Percentiles rank a stretch among this genome's conserved stretches.
Conservation (phyloP, 495 filamentous ascomycete genomes). For the Evansstolkia leycettana region DNA sequence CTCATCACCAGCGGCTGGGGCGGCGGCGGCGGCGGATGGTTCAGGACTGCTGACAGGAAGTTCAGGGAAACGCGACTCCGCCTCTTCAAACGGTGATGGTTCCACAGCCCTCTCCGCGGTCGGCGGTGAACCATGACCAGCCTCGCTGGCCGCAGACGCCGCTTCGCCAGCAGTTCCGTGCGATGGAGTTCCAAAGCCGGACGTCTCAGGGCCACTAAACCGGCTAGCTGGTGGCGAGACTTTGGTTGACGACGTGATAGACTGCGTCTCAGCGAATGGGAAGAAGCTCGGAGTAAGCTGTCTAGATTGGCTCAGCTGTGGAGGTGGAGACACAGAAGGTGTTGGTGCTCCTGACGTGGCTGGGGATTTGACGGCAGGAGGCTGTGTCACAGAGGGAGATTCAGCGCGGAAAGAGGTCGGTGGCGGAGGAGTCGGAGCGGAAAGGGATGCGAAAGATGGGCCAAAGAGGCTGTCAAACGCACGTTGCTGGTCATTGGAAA, state of each 20-base stretch:
- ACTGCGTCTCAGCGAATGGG: slow-evolving; percentile 53
- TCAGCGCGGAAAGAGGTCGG: slow-evolving; percentile 59
- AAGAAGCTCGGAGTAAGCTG: slow-evolving; percentile 64
- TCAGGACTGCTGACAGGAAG: slow-evolving; percentile 3
- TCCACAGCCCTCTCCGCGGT: slow-evolving; percentile 9
- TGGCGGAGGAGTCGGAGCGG: slow-evolving; percentile 36
- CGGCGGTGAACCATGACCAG: slow-evolving; percentile 11
- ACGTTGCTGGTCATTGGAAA: slow-evolving; percentile 41
- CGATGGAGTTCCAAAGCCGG: slow-evolving; percentile 48
- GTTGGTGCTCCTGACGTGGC: slow-evolving; percentile 36
- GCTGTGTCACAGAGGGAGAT: slow-evolving; percentile 20
- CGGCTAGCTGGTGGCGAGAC: slow-evolving; percentile 71
- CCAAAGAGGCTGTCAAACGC: slow-evolving; percentile 89
- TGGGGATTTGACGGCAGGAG: slow-evolving; percentile 21
- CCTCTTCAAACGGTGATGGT: slow-evolving; percentile 33
- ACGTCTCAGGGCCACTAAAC: slow-evolving; percentile 39
- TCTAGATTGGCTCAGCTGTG: slow-evolving; percentile 40
- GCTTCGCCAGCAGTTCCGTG: slow-evolving; percentile 30
- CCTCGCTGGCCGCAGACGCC: too few relatives aligned
- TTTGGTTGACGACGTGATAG: slow-evolving; percentile 63
- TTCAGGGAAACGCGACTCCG: slow-evolving; percentile 19
- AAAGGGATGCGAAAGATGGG: slow-evolving; percentile 45
- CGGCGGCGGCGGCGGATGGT: neutral
- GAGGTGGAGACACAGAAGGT: slow-evolving; percentile 50
- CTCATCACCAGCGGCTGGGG: slow-evolving; percentile 7